Percentiles rank a stretch among this genome's conserved stretches.
phyloP scores from a whole-genome alignment of 495 filamentous ascomycete genomes.

The Staphylotrichum longicolle region DNA sequence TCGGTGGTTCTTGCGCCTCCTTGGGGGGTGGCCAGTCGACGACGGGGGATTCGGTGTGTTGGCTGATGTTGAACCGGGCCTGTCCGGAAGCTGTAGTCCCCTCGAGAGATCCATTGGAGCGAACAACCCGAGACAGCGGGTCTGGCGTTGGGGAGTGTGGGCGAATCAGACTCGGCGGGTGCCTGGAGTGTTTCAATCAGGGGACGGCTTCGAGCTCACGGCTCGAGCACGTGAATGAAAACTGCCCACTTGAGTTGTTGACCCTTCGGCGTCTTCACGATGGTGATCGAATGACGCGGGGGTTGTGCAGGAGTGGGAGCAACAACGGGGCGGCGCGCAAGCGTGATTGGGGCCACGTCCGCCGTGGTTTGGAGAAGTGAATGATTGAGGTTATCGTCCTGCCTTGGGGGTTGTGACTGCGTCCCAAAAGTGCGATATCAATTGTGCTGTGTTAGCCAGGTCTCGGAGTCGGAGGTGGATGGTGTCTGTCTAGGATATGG shows the following conservation, averaged over 20 bases:
- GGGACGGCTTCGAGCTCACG: not conserved
- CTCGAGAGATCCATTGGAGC: conserved; percentile 6
- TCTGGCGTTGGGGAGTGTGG: not conserved
- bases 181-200: conserved; percentile 4
- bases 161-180: conserved; percentile 4
- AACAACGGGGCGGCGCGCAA: not conserved
- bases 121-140: conserved; percentile 5
- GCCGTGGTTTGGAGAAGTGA: too few relatives aligned
- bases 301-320: not conserved
- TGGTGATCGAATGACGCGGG: not conserved
- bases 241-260: not conserved
- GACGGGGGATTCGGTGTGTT: conserved; percentile 10
- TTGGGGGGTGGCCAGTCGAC: conserved; percentile 17
- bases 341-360: conserved; percentile 20
- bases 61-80: not conserved
- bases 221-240: not conserved
- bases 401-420: too few relatives aligned
- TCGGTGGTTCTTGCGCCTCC: conserved; percentile 43
- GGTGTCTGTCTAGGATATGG: conserved; percentile 1
- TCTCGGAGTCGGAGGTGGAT: not conserved
- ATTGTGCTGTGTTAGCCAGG: not conserved
- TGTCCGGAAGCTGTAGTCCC: not conserved
- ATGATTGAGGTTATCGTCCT: too few relatives aligned
- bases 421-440: not conserved
- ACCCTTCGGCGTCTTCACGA: not conserved